These are phyloP conservation scores for Phytophthora pistaciae DNA, from an alignment of 352 stramenopile species.

Conservation along the genomic window DNA sequence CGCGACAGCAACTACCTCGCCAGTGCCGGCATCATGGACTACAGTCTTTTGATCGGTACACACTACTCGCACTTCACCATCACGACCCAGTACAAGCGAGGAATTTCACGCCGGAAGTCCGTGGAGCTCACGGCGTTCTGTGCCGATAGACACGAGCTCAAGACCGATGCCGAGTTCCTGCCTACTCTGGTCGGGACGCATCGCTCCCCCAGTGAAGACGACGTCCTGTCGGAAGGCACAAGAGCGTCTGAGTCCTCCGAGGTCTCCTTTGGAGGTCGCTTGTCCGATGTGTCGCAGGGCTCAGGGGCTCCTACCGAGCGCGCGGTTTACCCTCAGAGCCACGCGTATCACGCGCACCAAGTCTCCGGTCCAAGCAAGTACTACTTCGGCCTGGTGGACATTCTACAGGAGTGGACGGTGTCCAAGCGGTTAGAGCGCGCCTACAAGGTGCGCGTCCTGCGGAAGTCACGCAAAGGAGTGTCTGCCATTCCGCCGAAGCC, in stretches of 20 bases:
- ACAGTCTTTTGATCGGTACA: conserved; percentile 88
- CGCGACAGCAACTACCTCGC: conserved; percentile 87
- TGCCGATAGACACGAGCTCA: conserved; percentile 31
- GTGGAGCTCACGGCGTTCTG: conserved; percentile 41
- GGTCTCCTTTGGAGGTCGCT: conserved; percentile 17
- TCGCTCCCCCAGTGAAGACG: conserved; percentile 32
- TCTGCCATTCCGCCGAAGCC: conserved; percentile 76
- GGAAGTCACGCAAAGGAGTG: conserved; percentile 73
- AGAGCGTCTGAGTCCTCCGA: conserved; percentile 39
- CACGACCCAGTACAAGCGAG: conserved; percentile 43
- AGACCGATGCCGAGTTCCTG: conserved; percentile 47
- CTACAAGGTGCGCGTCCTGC: conserved; percentile 87
- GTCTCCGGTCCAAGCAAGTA: conserved; percentile 89
- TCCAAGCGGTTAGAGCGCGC: conserved; percentile 80
- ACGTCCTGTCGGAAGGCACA: conserved; percentile 31
- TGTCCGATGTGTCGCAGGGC: conserved; percentile 19
- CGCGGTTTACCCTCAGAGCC: conserved; percentile 41
- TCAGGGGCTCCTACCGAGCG: conserved; percentile 17
- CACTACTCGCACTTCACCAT: conserved; percentile 90
- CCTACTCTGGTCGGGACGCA: conserved; percentile 44
- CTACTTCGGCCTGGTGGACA: conserved; percentile 92
- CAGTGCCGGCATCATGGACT: conserved; percentile 92
- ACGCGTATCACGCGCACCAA: conserved; percentile 78
- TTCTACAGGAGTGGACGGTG: conserved; percentile 90
- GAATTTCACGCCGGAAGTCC: conserved; percentile 40